phyloP scores from a whole-genome alignment of 192 early-diverging fungal genomes.

The Piromyces finnis region DNA sequence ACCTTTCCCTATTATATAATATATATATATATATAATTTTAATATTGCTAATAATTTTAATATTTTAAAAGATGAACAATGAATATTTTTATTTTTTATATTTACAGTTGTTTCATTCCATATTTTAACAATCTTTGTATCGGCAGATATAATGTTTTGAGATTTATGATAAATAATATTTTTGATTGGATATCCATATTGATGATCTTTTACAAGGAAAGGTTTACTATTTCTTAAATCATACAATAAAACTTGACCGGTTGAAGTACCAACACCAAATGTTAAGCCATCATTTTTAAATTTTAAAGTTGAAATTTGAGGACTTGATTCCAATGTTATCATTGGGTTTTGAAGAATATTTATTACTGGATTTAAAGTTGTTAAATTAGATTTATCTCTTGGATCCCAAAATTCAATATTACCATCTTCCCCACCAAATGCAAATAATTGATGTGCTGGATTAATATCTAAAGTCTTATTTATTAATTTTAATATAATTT shows the following conservation, averaged over 20 bases:
- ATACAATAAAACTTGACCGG: slow-evolving; percentile 81
- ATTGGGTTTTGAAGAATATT: slow-evolving; percentile 5
- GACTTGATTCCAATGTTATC: slow-evolving; percentile 14
- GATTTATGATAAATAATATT: slow-evolving; percentile 58
- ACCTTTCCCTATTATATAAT: slow-evolving; percentile 34
- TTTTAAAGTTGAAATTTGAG: slow-evolving; percentile 55
- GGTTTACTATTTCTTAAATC: slow-evolving; percentile 77
- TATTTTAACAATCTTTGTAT: slow-evolving; percentile 81
- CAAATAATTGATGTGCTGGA: slow-evolving; percentile 83
- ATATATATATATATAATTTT: too few relatives aligned
- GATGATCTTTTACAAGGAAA: slow-evolving; percentile 85
- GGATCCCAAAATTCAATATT: slow-evolving; percentile 93
- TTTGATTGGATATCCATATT: slow-evolving; percentile 90
- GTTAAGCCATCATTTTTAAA: slow-evolving; percentile 76
- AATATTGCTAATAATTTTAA: too few relatives aligned
- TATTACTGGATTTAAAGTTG: slow-evolving; percentile 3
- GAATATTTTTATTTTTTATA: not conserved
- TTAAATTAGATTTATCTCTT: slow-evolving; percentile 4
- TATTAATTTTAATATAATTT: too few relatives aligned
- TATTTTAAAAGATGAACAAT: too few relatives aligned
- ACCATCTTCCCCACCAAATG: slow-evolving; percentile 75
- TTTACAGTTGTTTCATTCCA: slow-evolving; percentile 62
- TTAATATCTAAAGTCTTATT: slow-evolving; percentile 37
- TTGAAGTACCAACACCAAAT: slow-evolving; percentile 70
- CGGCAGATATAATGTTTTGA: slow-evolving; percentile 69